Evolutionary conservation across 306 rosid species (phyloP).

Genomic region (Prunus mongolica): DNA sequence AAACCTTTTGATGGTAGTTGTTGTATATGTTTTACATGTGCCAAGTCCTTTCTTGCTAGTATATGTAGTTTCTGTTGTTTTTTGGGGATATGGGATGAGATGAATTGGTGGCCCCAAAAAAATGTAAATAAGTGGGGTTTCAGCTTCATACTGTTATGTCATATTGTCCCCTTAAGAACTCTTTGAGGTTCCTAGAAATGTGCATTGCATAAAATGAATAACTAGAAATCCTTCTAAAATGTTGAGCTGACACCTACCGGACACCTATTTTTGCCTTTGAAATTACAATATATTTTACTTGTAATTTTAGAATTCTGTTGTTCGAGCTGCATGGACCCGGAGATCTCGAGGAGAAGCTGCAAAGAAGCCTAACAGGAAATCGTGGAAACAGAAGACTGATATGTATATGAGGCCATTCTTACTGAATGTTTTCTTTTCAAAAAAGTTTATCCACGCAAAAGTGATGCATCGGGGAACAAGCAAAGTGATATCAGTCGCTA

Average conservation of each 20-base stretch:
- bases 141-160: background rate
- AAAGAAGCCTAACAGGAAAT: slow-evolving; percentile 61
- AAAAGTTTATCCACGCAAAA: slow-evolving; percentile 65
- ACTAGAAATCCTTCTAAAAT: background rate
- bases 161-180: background rate
- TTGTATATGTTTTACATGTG: background rate
- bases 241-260: background rate
- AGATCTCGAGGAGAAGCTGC: slow-evolving; percentile 81
- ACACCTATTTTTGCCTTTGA: background rate
- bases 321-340: slow-evolving; percentile 75
- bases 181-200: background rate
- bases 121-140: background rate
- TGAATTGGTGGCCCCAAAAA: background rate
- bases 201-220: background rate
- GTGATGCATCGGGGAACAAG: slow-evolving; percentile 84
- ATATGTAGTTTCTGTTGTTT: background rate
- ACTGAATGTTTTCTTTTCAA: slow-evolving; percentile 79
- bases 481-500: slow-evolving; percentile 90
- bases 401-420: slow-evolving; percentile 87
- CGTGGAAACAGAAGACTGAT: slow-evolving; percentile 85
- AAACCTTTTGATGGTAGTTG: background rate
- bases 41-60: background rate
- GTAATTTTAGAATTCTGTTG: slow-evolving; percentile 35
- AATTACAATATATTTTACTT: background rate
- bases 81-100: background rate